Conservation (phyloP, 345 rosid species). For the Lepidium africanum region DNA sequence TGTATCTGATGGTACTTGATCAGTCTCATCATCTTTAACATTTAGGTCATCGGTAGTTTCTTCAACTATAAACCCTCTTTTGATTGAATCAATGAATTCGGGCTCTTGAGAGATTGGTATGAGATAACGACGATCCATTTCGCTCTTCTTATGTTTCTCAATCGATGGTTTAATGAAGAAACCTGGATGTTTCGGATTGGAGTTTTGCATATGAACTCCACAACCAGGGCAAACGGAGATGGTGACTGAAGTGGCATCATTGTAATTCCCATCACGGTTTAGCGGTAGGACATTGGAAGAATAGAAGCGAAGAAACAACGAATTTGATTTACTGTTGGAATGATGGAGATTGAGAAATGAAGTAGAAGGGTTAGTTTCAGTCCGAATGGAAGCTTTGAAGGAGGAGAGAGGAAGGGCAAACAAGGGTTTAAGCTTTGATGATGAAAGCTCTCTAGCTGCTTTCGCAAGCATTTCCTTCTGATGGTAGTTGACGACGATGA, state of each 20-base stretch:
- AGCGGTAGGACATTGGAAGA: conserved; percentile 28
- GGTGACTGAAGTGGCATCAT: conserved; percentile 42
- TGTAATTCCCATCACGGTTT: conserved; percentile 77
- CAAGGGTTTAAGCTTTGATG: conserved; percentile 44
- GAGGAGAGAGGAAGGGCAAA: conserved; percentile 23
- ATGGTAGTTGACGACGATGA: background rate
- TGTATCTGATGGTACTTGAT: background rate
- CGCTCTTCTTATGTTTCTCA: conserved; percentile 21
- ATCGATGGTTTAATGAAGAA: conserved; percentile 54
- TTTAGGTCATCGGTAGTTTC: conserved; percentile 2
- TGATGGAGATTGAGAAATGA: conserved; percentile 4
- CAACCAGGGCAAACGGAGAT: conserved; percentile 88
- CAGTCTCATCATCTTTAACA: conserved; percentile 14
- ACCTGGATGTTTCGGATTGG: conserved; percentile 64
- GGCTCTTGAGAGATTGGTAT: conserved; percentile 49
- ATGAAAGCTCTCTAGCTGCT: conserved; percentile 42
- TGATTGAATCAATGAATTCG: conserved; percentile 48
- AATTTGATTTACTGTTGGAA: background rate
- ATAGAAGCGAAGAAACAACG: conserved; percentile 28
- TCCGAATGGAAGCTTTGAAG: background rate
- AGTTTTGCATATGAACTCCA: conserved; percentile 77
- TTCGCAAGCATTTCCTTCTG: conserved; percentile 26
- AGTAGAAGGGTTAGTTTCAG: background rate
- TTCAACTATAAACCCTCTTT: conserved; percentile 45
- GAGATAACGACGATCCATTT: conserved; percentile 31